Percentiles rank a stretch among this genome's conserved stretches.
These are phyloP conservation scores for Chenopodium formosanum DNA, from an alignment of 148 eudicot genomes.

Conservation along the genomic window DNA sequence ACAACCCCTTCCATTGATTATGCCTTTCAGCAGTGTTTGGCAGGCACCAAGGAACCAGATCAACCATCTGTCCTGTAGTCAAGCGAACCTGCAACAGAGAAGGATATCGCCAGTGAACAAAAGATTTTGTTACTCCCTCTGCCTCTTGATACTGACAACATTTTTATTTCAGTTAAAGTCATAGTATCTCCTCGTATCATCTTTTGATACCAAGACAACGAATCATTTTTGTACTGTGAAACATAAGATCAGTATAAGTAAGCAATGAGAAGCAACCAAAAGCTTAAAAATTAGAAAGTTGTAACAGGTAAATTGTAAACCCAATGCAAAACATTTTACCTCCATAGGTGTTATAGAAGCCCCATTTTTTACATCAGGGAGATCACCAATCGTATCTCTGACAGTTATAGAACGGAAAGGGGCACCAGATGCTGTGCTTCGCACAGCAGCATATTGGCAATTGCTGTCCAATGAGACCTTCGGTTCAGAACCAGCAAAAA, in stretches of 20 bases:
- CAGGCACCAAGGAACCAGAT: constrained; percentile 94
- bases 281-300: background rate
- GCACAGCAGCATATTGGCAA: constrained; percentile 75
- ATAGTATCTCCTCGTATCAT: constrained; percentile 60
- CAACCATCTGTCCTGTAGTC: constrained; percentile 83
- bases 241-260: background rate
- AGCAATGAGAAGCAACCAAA: background rate
- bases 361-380: constrained; percentile 81
- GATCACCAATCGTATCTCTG: constrained; percentile 94
- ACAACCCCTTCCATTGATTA: constrained; percentile 95
- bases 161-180: constrained; percentile 23
- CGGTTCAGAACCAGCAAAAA: constrained; percentile 82
- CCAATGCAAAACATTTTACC: constrained; percentile 40
- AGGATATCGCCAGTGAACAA: no score
- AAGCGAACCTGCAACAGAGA: constrained; percentile 53
- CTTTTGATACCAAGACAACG: constrained; percentile 90
- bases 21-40: constrained; percentile 98
- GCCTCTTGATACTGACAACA: no score
- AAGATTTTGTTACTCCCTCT: no score
- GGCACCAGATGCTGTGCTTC: constrained; percentile 84
- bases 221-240: constrained; percentile 70
- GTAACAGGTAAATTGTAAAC: background rate
- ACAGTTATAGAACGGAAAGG: constrained; percentile 94
- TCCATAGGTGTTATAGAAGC: constrained; percentile 60
- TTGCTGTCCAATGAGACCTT: constrained; percentile 48